Evolutionary conservation across 2,329 filamentous ascomycete species (phyloP), one percentile per base, ranked within the genome.

Genomic region (Salinomyces thailandicus): DNA sequence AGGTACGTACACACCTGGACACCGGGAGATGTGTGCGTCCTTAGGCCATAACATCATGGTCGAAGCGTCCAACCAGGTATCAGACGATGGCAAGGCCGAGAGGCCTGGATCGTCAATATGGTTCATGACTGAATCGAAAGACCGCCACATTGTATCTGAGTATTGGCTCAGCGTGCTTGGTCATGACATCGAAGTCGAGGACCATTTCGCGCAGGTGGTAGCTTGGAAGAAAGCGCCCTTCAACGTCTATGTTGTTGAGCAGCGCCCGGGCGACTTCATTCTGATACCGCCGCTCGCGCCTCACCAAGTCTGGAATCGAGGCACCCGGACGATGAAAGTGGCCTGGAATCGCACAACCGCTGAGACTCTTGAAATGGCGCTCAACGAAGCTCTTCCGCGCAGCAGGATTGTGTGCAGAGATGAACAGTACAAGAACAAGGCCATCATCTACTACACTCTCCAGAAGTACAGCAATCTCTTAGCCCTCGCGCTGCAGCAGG

Each of bases 11-110:
- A 98, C 91, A 0, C 89, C 91, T 7, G 79, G 87, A 1, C 91
- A 98, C 62, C 77, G 85, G 47, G 91, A 98, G 59, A 98, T 98
- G 91, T 98, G 91, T 60, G 91, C 85, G 9, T 93, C 83, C 22
- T 65, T 96, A 9, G 89, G 91, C 0, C 91, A 98, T 48, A 98
- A 98, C 54, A 89, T 98, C 50, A 96, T 98, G 91, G 86, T 98
- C 2, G 85, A 95, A 47, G 78, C 86, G 2, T 96, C 89, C 0
- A 62, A 61, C 30, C 67, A 66, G 1, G 66, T 75, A 2, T 66
- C 73, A 13, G 74, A 79, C 37, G 69, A 81, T 34, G 84, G 81
- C 4, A 84, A 91, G 54, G 62, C 62, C 0, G 75, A 75, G 30
- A 83, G 78, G 45, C 75, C 81, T 2, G 91, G 91, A 2, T 93